Base-by-base conservation (phyloP, 352 stramenopile species). In the Globisporangium camurandrum region DNA sequence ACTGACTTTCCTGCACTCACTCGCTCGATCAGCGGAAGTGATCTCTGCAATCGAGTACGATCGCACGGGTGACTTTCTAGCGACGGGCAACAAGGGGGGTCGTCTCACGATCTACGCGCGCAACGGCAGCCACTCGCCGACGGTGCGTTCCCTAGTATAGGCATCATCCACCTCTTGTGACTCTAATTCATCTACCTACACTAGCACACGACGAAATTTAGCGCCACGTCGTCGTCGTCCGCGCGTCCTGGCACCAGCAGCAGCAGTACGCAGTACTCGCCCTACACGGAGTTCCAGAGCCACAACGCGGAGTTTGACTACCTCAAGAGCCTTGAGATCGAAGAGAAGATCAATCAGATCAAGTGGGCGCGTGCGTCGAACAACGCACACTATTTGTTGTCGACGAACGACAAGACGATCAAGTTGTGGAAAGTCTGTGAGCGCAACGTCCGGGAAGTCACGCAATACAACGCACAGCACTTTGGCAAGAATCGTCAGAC, bases 301-400 rank as follows among this genome's bases (percentile, higher is more conserved):
- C 95, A 98, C 69, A 96, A 95, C 33, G 70, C 88, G n/a, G 95
- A 98, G 65, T 98, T 98, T 57, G 95, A 98, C 69, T 98, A 98
- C 73, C 71, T 98, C 38, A 98, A 98, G 64, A 97, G 85, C 54
- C 75, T 98, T 6, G 95, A 98, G 54, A 98, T 98, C 56, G 93
- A 98, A 57, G 93, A 98, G 60, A 98, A 98, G 56, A 98, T 98
- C 62, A 98, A 98, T 66, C 76, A 97, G 45, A 98, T 98, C 64
- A 94, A 95, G 59, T 98, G 91, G 87, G 97, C 88, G 54, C 68
- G 74, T n/a, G 64, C 75, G 9, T 84, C 74, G 37, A 94, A 89
- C 62, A 88, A 93, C 46, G 80, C 88, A n/a, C 69, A 95, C 41
- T 97, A 96, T 48, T 59, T 98, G 38, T 75, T 98, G 36, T 93